Evolutionary conservation across 2,329 filamentous ascomycete genomes (phyloP).

Genomic region (Microdochium paspali): DNA sequence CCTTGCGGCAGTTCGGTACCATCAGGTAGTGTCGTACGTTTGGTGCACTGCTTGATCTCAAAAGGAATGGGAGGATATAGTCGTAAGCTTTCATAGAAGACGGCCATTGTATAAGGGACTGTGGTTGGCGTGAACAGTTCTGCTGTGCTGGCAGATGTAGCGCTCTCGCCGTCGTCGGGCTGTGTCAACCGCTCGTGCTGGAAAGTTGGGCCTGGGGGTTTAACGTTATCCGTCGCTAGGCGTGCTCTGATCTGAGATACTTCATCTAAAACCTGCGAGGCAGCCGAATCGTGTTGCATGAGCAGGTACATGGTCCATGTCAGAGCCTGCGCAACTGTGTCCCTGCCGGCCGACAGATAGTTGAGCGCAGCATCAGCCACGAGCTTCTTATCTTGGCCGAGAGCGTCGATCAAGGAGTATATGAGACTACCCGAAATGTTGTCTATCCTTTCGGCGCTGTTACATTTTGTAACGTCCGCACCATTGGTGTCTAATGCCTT

Average conservation of each 20-base stretch:
- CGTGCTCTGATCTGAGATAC: slow-evolving; percentile 16
- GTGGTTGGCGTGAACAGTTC: slow-evolving; percentile 27
- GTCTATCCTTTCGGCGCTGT: slow-evolving; percentile 25
- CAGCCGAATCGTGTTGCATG: slow-evolving; percentile 35
- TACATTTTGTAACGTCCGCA: too few relatives aligned
- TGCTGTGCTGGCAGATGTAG: slow-evolving; percentile 13
- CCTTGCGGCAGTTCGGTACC: slow-evolving; percentile 45
- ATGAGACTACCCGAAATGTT: slow-evolving; percentile 46
- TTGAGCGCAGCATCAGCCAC: slow-evolving; percentile 58
- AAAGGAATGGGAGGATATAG: slow-evolving; percentile 57
- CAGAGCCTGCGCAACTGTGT: slow-evolving; percentile 55
- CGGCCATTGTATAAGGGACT: slow-evolving; percentile 48
- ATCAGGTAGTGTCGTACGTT: slow-evolving; percentile 45
- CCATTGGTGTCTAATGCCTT: too few relatives aligned
- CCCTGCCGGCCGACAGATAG: slow-evolving; percentile 54
- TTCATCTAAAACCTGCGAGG: slow-evolving; percentile 32
- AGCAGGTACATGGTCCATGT: slow-evolving; percentile 57
- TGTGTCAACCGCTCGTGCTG: not conserved
- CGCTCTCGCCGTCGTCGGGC: slow-evolving; percentile 1
- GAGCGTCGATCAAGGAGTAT: slow-evolving; percentile 47
- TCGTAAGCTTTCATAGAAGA: slow-evolving; percentile 53
- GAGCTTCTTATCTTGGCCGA: slow-evolving; percentile 38
- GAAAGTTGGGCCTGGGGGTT: not conserved
- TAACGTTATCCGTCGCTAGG: not conserved
- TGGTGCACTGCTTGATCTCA: slow-evolving; percentile 51